Base-by-base conservation (phyloP, 2,329 filamentous ascomycete species). In the Ophiostoma australiae region DNA sequence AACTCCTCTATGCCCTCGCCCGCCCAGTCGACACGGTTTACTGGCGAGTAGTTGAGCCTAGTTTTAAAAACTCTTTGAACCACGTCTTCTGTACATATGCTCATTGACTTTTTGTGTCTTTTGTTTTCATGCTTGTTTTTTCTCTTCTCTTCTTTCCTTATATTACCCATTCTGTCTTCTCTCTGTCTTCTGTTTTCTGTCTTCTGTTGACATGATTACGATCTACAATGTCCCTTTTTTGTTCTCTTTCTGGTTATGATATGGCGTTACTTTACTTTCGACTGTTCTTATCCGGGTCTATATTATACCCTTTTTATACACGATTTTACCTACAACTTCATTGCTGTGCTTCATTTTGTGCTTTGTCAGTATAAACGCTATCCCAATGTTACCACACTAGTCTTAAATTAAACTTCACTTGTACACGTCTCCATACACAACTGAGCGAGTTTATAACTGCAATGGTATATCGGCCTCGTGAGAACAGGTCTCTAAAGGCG, bases 391-490 rank as follows among this genome's bases (percentile, higher is more conserved):
- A 6, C 17, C 5, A 13, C n/a, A 27, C 52, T 17, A 44, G 2
- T 39, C 13, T 1, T 13, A 1, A 3, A 31, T 11, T 8, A 39
- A 39, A 39, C 4, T 8, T 39, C 37, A 39, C 35, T 37, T n/a
- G n/a, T n/a, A n/a, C n/a, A n/a, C n/a, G n/a, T n/a, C n/a, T n/a
- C n/a, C n/a, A n/a, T n/a, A n/a, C 17, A n/a, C 17, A 48, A n/a
- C 44, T 17, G 20, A n/a, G 37, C 44, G 3, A 7, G 20, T 37
- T 23, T 37, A 20, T 31, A 39, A 41, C 23, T 31, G n/a, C 8
- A 71, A 69, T 69, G 69, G 69, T 70, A 72, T 69, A 72, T 69
- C 55, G 37, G 63, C 41, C 67, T 70, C 31, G 65, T 52, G 61
- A 67, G 61, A 71, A 72, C 70, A 27, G 6, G 7, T 23, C 55